Percentiles rank a stretch among this genome's conserved stretches.
phyloP scores from a whole-genome alignment of 192 early-diverging fungal genomes.

The Linnemannia elongata region DNA sequence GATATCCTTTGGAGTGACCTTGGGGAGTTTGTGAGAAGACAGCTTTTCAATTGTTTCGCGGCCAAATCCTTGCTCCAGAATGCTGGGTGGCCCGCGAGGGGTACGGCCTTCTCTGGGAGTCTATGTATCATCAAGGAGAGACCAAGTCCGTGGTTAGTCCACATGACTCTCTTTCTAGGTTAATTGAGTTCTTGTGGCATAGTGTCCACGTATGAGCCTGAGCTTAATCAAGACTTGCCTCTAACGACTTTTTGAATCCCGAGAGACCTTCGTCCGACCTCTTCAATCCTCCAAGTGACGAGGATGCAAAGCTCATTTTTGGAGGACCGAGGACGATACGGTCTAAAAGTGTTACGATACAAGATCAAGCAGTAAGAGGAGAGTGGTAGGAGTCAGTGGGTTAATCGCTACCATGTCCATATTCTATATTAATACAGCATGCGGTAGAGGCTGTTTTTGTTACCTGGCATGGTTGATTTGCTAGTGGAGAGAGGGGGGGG shows the following conservation, averaged over 20 bases:
- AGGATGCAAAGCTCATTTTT: slow-evolving; percentile 70
- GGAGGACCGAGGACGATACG: slow-evolving; percentile 69
- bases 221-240: slow-evolving; percentile 15
- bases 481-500: slow-evolving; percentile 1
- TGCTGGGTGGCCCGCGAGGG: slow-evolving; percentile 49
- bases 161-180: not conserved
- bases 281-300: slow-evolving; percentile 65
- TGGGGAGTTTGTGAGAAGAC: slow-evolving; percentile 44
- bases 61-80: slow-evolving; percentile 53
- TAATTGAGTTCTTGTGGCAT: not conserved
- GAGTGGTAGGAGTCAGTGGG: not conserved
- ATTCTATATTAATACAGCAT: not conserved
- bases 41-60: slow-evolving; percentile 53
- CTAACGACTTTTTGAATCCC: slow-evolving; percentile 45
- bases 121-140: slow-evolving; percentile 9
- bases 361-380: slow-evolving; percentile 1
- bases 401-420: not conserved
- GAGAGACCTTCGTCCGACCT: slow-evolving; percentile 52
- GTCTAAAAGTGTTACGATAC: slow-evolving; percentile 26
- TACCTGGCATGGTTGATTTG: slow-evolving; percentile 33
- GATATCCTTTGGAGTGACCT: slow-evolving; percentile 54
- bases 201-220: not conserved
- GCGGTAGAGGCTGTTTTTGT: not conserved
- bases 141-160: not conserved
- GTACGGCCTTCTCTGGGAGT: slow-evolving; percentile 37